These are phyloP conservation scores for Chaetomium cochliodes DNA, from an alignment of 495 filamentous ascomycete species.

Conservation along the genomic window DNA sequence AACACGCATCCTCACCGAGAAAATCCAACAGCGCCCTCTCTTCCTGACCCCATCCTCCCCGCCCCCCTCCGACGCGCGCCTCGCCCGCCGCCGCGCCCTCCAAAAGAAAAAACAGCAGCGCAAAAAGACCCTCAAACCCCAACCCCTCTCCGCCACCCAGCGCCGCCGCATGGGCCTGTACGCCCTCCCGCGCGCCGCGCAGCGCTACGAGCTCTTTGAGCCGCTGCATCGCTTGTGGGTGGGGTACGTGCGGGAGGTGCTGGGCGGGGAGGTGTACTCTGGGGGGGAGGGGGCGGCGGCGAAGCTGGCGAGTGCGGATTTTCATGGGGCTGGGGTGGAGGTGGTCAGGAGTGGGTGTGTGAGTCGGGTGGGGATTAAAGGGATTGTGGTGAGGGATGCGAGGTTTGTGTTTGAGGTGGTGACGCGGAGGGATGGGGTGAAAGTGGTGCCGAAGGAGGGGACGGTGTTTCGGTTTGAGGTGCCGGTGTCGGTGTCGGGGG, in stretches of 20 bases:
- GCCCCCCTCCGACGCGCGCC: constrained; percentile 60
- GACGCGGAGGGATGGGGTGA: constrained; percentile 63
- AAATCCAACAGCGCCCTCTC: constrained; percentile 79
- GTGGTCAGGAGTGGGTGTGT: constrained; percentile 79
- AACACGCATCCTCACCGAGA: constrained; percentile 69
- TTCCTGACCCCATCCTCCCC: constrained; percentile 72
- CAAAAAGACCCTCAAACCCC: constrained; percentile 61
- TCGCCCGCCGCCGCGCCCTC: constrained; percentile 56
- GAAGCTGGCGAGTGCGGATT: constrained; percentile 79
- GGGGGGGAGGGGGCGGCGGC: constrained; percentile 52
- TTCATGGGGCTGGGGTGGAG: constrained; percentile 81
- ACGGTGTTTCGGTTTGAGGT: constrained; percentile 80
- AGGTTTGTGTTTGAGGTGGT: constrained; percentile 84
- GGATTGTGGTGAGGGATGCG: constrained; percentile 86
- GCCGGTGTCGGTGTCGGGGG: constrained; percentile 55
- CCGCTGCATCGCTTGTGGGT: constrained; percentile 77
- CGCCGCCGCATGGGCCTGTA: constrained; percentile 72
- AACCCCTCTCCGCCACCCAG: constrained; percentile 75
- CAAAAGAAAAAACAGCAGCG: constrained; percentile 58
- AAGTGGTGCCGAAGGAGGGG: constrained; percentile 83
- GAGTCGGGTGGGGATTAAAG: constrained; percentile 74
- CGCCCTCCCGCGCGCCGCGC: constrained; percentile 64
- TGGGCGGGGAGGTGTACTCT: constrained; percentile 51
- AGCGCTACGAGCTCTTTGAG: constrained; percentile 73
- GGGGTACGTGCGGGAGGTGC: constrained; percentile 74